These are phyloP conservation scores for Gracilaria gracilis DNA, from an alignment of 23 red algal genomes.

Conservation along the genomic window DNA sequence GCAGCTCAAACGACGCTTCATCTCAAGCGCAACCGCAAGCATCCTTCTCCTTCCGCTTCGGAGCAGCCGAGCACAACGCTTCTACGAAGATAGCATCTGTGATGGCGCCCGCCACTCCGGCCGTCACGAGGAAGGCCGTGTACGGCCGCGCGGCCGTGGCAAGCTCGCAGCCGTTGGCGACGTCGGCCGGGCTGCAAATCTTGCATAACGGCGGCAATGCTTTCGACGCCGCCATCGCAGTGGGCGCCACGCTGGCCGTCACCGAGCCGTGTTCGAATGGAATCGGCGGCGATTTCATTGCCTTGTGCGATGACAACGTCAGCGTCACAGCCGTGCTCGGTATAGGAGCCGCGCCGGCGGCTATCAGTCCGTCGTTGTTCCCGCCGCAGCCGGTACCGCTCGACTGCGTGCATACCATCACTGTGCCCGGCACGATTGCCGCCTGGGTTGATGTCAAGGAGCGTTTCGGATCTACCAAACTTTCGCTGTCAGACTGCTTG, in stretches of 20 bases:
- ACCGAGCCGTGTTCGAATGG: conserved; percentile 97
- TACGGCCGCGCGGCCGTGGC: conserved; percentile 79
- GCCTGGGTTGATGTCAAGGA: conserved; percentile 77
- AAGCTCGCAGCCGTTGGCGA: conserved; percentile 88
- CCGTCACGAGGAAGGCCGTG: conserved; percentile 23
- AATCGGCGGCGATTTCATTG: conserved; percentile 90
- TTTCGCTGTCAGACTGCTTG: conserved; percentile 65
- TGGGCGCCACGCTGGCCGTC: conserved; percentile 86
- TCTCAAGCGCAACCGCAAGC: too few relatives aligned
- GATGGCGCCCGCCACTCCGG: not conserved
- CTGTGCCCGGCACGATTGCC: conserved; percentile 90
- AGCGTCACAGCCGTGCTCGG: conserved; percentile 79
- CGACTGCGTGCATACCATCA: conserved; percentile 68
- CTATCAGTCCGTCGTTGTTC: not conserved
- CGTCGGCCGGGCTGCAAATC: conserved; percentile 73
- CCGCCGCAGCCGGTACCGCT: conserved; percentile 19
- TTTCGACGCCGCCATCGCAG: conserved; percentile 90
- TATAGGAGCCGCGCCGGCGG: conserved; percentile 63
- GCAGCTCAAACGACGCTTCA: too few relatives aligned
- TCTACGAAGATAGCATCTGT: too few relatives aligned
- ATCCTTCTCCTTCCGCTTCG: too few relatives aligned
- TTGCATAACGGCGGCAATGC: conserved; percentile 79
- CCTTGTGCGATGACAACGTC: conserved; percentile 44
- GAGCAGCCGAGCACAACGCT: too few relatives aligned
- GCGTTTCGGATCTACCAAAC: conserved; percentile 29